Evolutionary conservation across 139 green algal species (phyloP), one percentile per base, ranked within the genome.

Genomic region (Dunaliella sp.): DNA sequence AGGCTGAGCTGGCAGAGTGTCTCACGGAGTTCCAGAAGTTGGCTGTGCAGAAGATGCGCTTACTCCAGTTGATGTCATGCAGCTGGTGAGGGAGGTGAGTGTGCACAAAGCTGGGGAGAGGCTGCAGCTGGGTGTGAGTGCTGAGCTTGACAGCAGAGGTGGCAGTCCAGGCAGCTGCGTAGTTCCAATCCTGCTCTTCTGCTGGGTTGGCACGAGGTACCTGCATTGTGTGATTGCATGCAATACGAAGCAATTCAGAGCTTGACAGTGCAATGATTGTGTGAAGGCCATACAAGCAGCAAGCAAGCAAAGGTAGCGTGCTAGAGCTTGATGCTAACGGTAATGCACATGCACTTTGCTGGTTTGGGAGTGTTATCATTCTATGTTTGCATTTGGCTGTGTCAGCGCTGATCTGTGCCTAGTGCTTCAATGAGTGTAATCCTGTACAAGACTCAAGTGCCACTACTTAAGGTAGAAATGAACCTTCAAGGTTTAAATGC

Each of bases 171-270:
- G 38, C 36, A 35, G 48, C n/a, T 16, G 32, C 48, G 78, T 88
- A 87, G 32, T 80, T 7, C 91, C 91, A 94, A 80, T 91, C 84
- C 2, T 1, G 1, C 82, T 93, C 87, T 0, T n/a, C 36, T 0
- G 3, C 35, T 3, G 83, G 38, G 26, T 36, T 16, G 26, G 86
- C 82, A 0, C 38, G n/a, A 0, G 84, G 30, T 77, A 88, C 82
- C 86, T 93, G 48, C 16, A 16, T 65, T 26, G 48, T 7, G 16
- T 65, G 48, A 65, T 7, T 65, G 48, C 48, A 65, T 65, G 48
- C 7, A 26, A 65, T n/a, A n/a, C n/a, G 16, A 65, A 65, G 16
- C 48, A 26, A 16, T 65, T 65, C 16, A 65, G 7, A 65, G n/a
- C n/a, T 65, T 65, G 48, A 65, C 7, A 65, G n/a, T n/a, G n/a